These are phyloP conservation scores for Scleroderma citrinum DNA, from an alignment of 768 basidiomycete species.

Conservation along the genomic window DNA sequence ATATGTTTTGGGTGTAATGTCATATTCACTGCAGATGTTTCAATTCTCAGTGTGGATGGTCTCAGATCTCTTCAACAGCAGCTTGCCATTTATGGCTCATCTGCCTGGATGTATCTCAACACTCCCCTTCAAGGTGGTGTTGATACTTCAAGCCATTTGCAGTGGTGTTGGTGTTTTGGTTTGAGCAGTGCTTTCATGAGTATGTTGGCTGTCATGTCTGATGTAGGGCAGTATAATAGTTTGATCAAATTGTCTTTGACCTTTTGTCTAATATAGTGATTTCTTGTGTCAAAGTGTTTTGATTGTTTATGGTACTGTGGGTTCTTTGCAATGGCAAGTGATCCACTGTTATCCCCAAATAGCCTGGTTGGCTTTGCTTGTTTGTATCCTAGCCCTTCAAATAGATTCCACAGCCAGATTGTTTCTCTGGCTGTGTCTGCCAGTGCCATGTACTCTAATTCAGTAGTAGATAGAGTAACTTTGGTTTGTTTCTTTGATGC, in stretches of 20 bases:
- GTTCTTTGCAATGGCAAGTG: conserved; percentile 23
- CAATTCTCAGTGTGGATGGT: too few species aligned
- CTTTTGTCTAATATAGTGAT: conserved; percentile 26
- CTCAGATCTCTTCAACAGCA: too few species aligned
- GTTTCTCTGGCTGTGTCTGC: neutral
- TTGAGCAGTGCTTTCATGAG: conserved; percentile 2
- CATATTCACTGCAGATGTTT: too few species aligned
- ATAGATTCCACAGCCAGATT: conserved; percentile 27
- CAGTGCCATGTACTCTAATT: conserved; percentile 7
- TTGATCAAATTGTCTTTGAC: conserved; percentile 11
- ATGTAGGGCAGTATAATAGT: conserved; percentile 15
- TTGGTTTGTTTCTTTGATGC: conserved; percentile 28
- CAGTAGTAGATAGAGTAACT: conserved; percentile 7
- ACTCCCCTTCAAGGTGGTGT: conserved; percentile 13
- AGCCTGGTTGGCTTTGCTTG: conserved; percentile 12
- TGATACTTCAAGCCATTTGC: conserved; percentile 7
- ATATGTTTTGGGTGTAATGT: too few species aligned
- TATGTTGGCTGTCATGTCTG: conserved; percentile 20
- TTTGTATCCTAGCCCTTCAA: conserved; percentile 21
- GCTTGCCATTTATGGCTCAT: too few species aligned
- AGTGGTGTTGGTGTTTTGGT: conserved; percentile 1
- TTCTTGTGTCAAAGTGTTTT: conserved; percentile 9
- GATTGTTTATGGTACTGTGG: conserved; percentile 19
- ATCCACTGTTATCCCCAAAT: conserved; percentile 15
- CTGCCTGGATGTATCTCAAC: too few species aligned